Conservation (phyloP, 768 basidiomycete species). For the Pholiota conissans region DNA sequence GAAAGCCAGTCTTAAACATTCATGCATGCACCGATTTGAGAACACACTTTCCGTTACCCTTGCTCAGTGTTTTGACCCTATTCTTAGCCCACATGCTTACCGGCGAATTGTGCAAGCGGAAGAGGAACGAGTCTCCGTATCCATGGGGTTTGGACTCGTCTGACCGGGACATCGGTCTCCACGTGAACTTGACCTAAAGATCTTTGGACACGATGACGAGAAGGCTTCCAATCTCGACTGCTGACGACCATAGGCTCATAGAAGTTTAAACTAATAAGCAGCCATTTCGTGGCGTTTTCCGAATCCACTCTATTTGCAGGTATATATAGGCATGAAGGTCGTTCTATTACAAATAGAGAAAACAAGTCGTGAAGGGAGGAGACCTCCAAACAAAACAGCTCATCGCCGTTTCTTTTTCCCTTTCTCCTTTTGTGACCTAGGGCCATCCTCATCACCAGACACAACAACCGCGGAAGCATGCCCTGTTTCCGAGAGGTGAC, state of each 20-base stretch:
- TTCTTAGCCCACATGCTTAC: not conserved
- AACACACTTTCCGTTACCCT: too few species aligned
- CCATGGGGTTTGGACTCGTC: not conserved
- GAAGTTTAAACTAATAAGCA: too few species aligned
- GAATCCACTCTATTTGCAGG: too few species aligned
- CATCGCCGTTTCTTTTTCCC: slow-evolving; percentile 18
- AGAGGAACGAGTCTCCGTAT: not conserved
- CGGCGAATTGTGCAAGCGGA: not conserved
- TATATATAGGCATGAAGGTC: not conserved
- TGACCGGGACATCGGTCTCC: not conserved
- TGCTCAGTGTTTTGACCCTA: not conserved
- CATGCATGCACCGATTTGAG: not conserved
- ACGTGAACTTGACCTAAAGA: too few species aligned
- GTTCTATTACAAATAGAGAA: not conserved
- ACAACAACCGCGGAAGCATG: slow-evolving; percentile 69
- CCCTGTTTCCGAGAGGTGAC: slow-evolving; percentile 67
- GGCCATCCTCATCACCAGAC: not conserved
- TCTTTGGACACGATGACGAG: too few species aligned
- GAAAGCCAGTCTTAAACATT: too few species aligned
- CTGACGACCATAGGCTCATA: too few species aligned
- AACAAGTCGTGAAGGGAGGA: too few species aligned
- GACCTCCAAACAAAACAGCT: too few species aligned
- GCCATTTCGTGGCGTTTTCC: not conserved
- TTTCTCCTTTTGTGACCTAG: slow-evolving; percentile 13
- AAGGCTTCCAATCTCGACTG: too few species aligned